These are phyloP conservation scores for Funneliformis mosseae DNA, from an alignment of 192 early-diverging fungal species.

Conservation along the genomic window DNA sequence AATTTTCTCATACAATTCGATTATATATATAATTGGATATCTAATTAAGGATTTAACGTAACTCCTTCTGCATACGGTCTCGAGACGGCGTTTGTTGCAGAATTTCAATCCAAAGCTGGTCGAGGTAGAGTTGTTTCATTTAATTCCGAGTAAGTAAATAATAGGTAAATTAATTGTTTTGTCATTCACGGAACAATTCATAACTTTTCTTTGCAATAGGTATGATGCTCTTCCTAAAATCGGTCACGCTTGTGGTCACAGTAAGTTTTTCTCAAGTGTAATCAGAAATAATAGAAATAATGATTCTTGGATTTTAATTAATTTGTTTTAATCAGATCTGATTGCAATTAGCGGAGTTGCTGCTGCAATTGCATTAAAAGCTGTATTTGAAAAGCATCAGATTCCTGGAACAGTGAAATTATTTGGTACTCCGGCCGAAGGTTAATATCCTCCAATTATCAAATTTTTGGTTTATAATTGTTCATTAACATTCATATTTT, in stretches of 20 bases:
- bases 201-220: not conserved
- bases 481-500: not conserved
- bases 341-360: constrained; percentile 43
- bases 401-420: constrained; percentile 65
- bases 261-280: not conserved
- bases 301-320: not conserved
- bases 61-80: constrained; percentile 61
- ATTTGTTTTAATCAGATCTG: not conserved
- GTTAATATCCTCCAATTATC: constrained; percentile 9
- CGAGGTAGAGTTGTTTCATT: constrained; percentile 17
- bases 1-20: not conserved
- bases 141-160: constrained; percentile 27
- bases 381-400: constrained; percentile 32
- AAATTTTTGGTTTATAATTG: not conserved
- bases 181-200: not conserved
- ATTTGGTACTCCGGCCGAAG: constrained; percentile 80
- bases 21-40: not conserved
- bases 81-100: constrained; percentile 76
- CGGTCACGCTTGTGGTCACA: constrained; percentile 73
- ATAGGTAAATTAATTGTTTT: too few species aligned
- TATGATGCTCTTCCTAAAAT: constrained; percentile 69
- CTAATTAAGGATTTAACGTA: constrained; percentile 62
- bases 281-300: not conserved
- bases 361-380: constrained; percentile 52
- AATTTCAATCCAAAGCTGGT: constrained; percentile 51